Percentiles rank a stretch among this genome's conserved stretches.
These are phyloP conservation scores for Larix sibirica DNA, from an alignment of 83 land plant species.

Conservation along the genomic window DNA sequence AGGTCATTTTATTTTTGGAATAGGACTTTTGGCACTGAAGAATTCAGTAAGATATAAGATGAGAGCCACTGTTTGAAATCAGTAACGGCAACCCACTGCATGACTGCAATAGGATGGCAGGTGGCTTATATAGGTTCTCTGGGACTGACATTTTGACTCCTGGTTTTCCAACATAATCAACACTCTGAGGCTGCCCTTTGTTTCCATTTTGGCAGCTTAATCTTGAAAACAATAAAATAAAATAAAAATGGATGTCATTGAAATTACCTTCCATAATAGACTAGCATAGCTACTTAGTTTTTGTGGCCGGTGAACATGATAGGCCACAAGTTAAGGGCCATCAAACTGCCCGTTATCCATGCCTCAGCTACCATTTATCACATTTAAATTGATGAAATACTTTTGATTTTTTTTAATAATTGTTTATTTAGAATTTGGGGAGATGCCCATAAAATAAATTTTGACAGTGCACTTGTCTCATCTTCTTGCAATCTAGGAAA, in stretches of 20 bases:
- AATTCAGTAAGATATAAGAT: no score
- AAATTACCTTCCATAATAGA: slow-evolving; percentile 14
- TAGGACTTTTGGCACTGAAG: slow-evolving; percentile 21
- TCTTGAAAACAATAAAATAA: slow-evolving; percentile 19
- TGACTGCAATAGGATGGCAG: slow-evolving; percentile 70
- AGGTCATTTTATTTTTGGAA: slow-evolving; percentile 1
- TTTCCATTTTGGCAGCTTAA: slow-evolving; percentile 14
- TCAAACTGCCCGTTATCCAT: no score
- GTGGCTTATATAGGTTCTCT: slow-evolving; percentile 52
- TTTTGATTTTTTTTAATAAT: no score
- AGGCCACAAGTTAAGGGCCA: no score
- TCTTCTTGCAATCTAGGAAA: no score
- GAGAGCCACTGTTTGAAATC: slow-evolving; percentile 19
- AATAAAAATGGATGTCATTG: slow-evolving; percentile 23
- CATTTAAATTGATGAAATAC: no score
- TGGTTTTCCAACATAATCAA: slow-evolving; percentile 29
- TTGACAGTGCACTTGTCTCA: no score
- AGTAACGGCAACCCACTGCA: slow-evolving; percentile 33
- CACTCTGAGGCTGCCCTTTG: slow-evolving; percentile 20
- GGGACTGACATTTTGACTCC: slow-evolving; percentile 50
- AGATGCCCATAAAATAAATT: no score
- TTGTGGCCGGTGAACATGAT: no score
- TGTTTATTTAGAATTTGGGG: no score
- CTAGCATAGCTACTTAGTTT: no score
- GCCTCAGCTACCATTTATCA: no score